Evolutionary conservation across 257 asterid genomes (phyloP), one percentile per base, ranked within the genome.

Genomic region (Thymus quinquecostatus): DNA sequence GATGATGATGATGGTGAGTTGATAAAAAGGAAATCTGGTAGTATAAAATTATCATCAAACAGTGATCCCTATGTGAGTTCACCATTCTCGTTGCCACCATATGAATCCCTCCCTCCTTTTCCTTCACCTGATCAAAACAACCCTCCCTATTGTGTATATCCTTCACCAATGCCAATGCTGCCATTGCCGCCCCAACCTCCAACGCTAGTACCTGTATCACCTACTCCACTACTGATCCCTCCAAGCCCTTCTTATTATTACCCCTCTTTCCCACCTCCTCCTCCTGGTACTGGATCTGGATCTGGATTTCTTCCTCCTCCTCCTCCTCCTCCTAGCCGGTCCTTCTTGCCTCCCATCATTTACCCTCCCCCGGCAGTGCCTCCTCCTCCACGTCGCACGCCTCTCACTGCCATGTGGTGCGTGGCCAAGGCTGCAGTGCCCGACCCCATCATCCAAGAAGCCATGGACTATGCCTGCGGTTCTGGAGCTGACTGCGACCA

Each of bases 401-500:
- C 93, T 0, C 0, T 68, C 2, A 87, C 77, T 43, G 81, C 92
- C 11, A 75, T 83, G 77, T 92, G 99, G 98, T 95, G 99, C 60
- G 98, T 95, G 75, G 99, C 97, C 1, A 95, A 95, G 91, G 87
- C 98, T 0, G 64, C 98, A 1, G 98, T 95, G 27, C 98, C 98
- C 0, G 98, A 84, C 13, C 99, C 99, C 0, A 89, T 95, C 50
- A 89, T 89, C 40, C 86, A 81, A 79, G 99, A 95, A 80, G 97
- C 98, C 0, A 88, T 95, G 96, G 87, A 92, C 81, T 95, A 89
- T 47, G 99, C 99, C 0, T 95, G 99, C 43, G 97, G 82, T 2
- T 89, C 95, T 1, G 99, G 99, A 40, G 99, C 97, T 1, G 97
- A 88, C 3, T 95, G 99, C 48, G 72, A 78, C 5, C 88, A 84